phyloP scores from a whole-genome alignment of 2,329 filamentous ascomycete genomes.

The Claviceps capensis region DNA sequence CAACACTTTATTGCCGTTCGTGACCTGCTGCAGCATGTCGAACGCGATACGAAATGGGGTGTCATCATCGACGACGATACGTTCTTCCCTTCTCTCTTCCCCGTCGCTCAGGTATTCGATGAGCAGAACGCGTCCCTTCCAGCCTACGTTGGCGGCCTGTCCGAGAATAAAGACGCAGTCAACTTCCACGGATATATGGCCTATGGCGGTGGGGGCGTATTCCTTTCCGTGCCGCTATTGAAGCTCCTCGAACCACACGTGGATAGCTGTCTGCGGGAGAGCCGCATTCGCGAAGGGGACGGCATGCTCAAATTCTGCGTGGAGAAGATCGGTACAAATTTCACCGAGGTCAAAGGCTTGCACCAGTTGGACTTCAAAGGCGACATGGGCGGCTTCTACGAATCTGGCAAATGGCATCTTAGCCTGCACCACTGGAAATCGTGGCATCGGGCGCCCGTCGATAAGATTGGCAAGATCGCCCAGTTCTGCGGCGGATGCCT shows the following conservation, averaged over 20 bases:
- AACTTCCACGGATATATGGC: constrained; percentile 42
- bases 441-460: constrained; percentile 35
- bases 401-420: constrained; percentile 38
- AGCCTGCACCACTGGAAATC: constrained; percentile 52
- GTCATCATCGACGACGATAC: constrained; percentile 50
- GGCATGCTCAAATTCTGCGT: constrained; percentile 44
- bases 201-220: constrained; percentile 47
- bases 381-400: constrained; percentile 46
- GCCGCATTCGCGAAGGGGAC: constrained; percentile 32
- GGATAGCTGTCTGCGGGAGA: constrained; percentile 32
- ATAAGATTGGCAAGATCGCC: constrained; percentile 9
- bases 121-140: constrained; percentile 34
- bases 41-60: constrained; percentile 36
- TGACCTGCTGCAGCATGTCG: constrained; percentile 30
- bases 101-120: constrained; percentile 32
- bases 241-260: constrained; percentile 31
- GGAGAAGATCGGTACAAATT: constrained; percentile 34
- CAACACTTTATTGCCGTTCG: constrained; percentile 44
- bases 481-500: constrained; percentile 44
- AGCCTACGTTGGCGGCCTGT: constrained; percentile 42
- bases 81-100: constrained; percentile 43
- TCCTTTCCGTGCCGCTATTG: constrained; percentile 40
- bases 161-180: constrained; percentile 40
- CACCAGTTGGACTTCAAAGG: constrained; percentile 43
- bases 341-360: constrained; percentile 41